A percentile compares a stretch with the other conserved stretches of the same genome.
Evolutionary conservation across 257 asterid genomes (phyloP).

Genomic region (Solanum chmielewskii): DNA sequence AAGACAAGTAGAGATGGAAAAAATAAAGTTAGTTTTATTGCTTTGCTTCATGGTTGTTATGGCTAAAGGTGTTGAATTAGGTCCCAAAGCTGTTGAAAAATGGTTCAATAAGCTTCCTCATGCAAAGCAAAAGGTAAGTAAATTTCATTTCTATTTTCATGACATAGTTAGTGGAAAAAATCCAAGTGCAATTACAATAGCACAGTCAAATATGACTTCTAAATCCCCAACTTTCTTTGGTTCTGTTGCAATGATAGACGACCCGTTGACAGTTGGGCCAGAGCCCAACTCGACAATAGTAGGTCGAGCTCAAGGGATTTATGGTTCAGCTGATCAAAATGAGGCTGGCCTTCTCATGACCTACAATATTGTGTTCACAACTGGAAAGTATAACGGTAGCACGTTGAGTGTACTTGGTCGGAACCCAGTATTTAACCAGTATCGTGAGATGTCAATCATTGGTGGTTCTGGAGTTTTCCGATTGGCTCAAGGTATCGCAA

Average conservation of each 20-base stretch:
- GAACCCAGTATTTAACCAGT: conserved; percentile 5
- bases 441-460: conserved; percentile 26
- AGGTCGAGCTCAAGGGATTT: conserved; percentile 39
- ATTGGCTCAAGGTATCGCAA: conserved; percentile 26
- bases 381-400: conserved; percentile 28
- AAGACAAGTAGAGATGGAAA: not conserved
- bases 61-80: not conserved
- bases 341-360: conserved; percentile 16
- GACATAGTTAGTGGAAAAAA: conserved; percentile 16
- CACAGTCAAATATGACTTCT: conserved; percentile 2
- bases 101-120: conserved; percentile 19
- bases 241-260: conserved; percentile 10
- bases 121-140: conserved; percentile 5
- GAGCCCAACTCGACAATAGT: conserved; percentile 11
- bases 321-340: conserved; percentile 11
- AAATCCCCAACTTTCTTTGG: conserved; percentile 20
- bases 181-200: conserved; percentile 9
- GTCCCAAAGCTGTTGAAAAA: conserved; percentile 8
- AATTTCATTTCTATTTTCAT: conserved; percentile 29
- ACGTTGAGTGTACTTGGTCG: conserved; percentile 21
- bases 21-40: not conserved
- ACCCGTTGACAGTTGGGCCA: conserved; percentile 12
- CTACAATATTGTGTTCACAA: conserved; percentile 18
- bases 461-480: conserved; percentile 45
- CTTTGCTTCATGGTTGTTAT: not conserved